Evolutionary conservation across 495 filamentous ascomycete species (phyloP).

Genomic region (Tuber magnatum): DNA sequence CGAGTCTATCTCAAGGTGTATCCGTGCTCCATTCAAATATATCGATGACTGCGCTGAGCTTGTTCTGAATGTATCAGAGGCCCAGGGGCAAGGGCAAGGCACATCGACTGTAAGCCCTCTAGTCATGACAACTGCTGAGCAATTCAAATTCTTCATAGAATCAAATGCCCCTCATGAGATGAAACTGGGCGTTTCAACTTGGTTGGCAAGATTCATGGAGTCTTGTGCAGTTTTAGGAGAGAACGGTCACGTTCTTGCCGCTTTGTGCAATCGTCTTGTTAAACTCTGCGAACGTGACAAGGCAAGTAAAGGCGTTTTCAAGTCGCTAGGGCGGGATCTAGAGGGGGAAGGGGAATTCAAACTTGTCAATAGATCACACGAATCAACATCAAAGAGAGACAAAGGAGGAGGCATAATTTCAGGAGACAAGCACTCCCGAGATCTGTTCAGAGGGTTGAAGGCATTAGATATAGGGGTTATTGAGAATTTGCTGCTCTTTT

Average conservation of each 20-base stretch:
- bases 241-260: conserved; percentile 31
- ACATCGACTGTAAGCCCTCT: conserved; percentile 33
- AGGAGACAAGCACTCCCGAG: conserved; percentile 10
- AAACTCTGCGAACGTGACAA: conserved; percentile 12
- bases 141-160: conserved; percentile 36
- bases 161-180: conserved; percentile 13
- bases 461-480: conserved; percentile 13
- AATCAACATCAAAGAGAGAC: not conserved
- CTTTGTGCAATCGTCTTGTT: conserved; percentile 26
- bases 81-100: not conserved
- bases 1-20: conserved; percentile 30
- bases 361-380: not conserved
- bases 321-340: conserved; percentile 12
- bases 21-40: conserved; percentile 39
- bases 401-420: not conserved
- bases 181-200: conserved; percentile 23
- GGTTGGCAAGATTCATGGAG: conserved; percentile 36
- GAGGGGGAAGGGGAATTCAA: conserved; percentile 10
- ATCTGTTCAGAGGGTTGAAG: conserved; percentile 14
- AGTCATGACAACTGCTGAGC: conserved; percentile 34
- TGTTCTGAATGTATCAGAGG: conserved; percentile 12
- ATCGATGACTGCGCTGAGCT: conserved; percentile 36
- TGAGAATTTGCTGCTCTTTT: conserved; percentile 1
- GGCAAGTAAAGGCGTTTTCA: conserved; percentile 14
- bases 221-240: conserved; percentile 35